Conservation (phyloP, 768 basidiomycete genomes). For the Hypholoma fasciculare region DNA sequence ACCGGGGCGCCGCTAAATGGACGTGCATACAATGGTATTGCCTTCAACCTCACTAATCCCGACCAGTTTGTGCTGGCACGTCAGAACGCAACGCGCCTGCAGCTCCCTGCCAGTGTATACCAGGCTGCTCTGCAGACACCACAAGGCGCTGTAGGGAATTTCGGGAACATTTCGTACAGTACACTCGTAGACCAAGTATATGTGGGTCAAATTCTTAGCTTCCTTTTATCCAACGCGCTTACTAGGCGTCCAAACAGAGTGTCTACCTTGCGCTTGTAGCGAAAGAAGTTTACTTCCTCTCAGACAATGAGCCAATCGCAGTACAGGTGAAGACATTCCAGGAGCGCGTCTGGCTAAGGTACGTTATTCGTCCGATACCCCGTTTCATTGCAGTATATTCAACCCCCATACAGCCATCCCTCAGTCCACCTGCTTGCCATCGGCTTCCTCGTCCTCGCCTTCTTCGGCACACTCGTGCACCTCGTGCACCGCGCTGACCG, state of each 20-base stretch:
- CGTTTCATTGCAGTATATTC: neutral
- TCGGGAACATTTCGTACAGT: conserved; percentile 36
- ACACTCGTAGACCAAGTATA: conserved; percentile 43
- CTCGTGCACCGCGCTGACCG: conserved; percentile 47
- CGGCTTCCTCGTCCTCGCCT: conserved; percentile 43
- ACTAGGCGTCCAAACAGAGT: conserved; percentile 24
- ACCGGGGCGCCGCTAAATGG: conserved; percentile 45
- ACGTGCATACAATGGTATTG: conserved; percentile 54
- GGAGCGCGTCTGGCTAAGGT: conserved; percentile 53
- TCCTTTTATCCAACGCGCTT: neutral
- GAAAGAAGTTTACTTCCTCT: conserved; percentile 50
- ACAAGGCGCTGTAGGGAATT: conserved; percentile 37
- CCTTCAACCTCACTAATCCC: conserved; percentile 42
- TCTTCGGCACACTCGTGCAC: conserved; percentile 44
- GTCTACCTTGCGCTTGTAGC: conserved; percentile 52
- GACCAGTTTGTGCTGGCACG: conserved; percentile 41
- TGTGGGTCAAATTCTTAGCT: conserved; percentile 33
- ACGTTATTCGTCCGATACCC: conserved; percentile 3
- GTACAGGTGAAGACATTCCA: conserved; percentile 43
- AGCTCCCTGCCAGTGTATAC: conserved; percentile 52
- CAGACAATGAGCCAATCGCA: conserved; percentile 31
- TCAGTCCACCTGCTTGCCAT: conserved; percentile 44
- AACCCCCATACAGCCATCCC: conserved; percentile 29
- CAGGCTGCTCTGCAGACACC: conserved; percentile 42
- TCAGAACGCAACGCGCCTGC: conserved; percentile 43